Conservation (phyloP, 176 grass and related monocot genomes). For the Paspalum notatum region DNA sequence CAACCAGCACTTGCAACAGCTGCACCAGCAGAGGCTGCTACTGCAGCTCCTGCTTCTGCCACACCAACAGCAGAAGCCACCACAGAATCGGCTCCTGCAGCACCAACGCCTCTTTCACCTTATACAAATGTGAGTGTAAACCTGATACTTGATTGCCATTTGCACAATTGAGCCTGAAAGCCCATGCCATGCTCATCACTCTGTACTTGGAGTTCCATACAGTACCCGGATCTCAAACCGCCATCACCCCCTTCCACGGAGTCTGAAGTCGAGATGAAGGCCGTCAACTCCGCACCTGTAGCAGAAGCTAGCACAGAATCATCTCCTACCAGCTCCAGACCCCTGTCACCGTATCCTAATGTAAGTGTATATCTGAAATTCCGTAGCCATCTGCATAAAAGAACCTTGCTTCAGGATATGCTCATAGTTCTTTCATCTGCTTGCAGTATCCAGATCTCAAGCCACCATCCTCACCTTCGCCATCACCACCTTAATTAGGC, state of each 20-base stretch:
- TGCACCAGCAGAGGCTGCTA: constrained; percentile 11
- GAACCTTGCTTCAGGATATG: not conserved
- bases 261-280: constrained; percentile 44
- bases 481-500: constrained; percentile 60
- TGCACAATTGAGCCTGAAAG: not conserved
- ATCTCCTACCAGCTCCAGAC: constrained; percentile 37
- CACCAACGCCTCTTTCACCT: constrained; percentile 68
- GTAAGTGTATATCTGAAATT: constrained; percentile 48
- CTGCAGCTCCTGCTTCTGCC: not conserved
- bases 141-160: constrained; percentile 5
- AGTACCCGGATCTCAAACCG: constrained; percentile 94
- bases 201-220: constrained; percentile 33
- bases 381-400: not conserved
- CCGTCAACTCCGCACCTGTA: constrained; percentile 35
- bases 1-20: constrained; percentile 49
- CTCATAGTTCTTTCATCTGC: constrained; percentile 21
- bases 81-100: constrained; percentile 38
- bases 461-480: constrained; percentile 84
- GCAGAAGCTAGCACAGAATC: constrained; percentile 49
- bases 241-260: constrained; percentile 56
- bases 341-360: constrained; percentile 82
- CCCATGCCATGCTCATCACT: constrained; percentile 34
- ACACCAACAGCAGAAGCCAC: constrained; percentile 40
- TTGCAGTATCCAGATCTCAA: constrained; percentile 95
- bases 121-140: constrained; percentile 72